Percentiles rank a stretch among this genome's conserved stretches.
These are phyloP conservation scores for Claviceps sp. DNA, from an alignment of 2,329 filamentous ascomycete species.

Conservation along the genomic window DNA sequence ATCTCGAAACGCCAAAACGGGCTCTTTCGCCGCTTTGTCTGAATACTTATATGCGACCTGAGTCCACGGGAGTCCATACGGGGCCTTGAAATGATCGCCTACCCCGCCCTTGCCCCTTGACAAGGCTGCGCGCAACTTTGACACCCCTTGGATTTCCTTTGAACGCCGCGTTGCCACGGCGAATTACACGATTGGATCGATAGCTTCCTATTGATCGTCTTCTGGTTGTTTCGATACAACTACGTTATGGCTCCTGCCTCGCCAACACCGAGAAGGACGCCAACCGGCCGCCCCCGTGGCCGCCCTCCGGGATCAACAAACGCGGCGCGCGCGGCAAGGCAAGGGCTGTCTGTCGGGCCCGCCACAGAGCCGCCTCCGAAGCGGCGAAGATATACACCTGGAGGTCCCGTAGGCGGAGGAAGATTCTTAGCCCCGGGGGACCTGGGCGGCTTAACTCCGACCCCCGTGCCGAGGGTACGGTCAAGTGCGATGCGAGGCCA, in stretches of 20 bases:
- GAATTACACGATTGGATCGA: neutral
- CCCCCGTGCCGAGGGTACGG: constrained; percentile 26
- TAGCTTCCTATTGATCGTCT: neutral
- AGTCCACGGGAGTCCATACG: constrained; percentile 6
- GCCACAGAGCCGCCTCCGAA: constrained; percentile 52
- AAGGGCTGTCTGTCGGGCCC: constrained; percentile 19
- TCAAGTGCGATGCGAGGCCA: constrained; percentile 32
- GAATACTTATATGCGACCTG: constrained; percentile 10
- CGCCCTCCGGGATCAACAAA: constrained; percentile 32
- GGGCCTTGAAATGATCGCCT: constrained; percentile 12
- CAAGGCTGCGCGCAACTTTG: constrained; percentile 17
- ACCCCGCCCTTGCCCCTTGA: constrained; percentile 16
- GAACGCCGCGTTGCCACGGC: neutral
- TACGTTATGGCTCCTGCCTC: constrained; percentile 20
- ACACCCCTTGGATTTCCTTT: neutral
- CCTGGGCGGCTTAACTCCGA: constrained; percentile 38
- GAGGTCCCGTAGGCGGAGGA: constrained; percentile 74
- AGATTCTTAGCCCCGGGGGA: constrained; percentile 66
- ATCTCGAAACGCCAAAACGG: constrained; percentile 15
- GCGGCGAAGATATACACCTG: constrained; percentile 68
- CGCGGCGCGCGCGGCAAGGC: constrained; percentile 26
- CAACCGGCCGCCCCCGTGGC: constrained; percentile 32
- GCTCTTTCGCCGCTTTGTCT: constrained; percentile 10
- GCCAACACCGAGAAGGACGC: constrained; percentile 26
- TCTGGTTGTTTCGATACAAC: neutral